Conservation (phyloP, 1,284 basidiomycete species). For the Ganoderma lingzhi region DNA sequence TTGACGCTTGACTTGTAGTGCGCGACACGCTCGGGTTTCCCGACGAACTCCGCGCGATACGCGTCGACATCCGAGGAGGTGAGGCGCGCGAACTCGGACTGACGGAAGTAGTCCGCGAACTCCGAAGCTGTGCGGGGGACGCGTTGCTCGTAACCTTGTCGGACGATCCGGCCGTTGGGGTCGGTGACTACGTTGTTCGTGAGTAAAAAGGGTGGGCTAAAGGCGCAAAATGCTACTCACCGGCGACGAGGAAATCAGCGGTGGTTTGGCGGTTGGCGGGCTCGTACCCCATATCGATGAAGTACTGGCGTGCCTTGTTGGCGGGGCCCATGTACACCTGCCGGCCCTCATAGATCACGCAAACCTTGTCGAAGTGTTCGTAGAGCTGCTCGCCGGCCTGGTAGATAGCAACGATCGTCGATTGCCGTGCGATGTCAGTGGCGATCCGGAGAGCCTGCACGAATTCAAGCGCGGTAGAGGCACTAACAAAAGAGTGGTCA, state of each 20-base stretch:
- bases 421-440: constrained; percentile 57
- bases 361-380: constrained; percentile 68
- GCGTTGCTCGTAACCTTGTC: constrained; percentile 50
- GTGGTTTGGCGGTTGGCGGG: constrained; percentile 63
- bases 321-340: constrained; percentile 71
- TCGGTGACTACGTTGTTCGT: constrained; percentile 52
- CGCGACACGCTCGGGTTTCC: constrained; percentile 38
- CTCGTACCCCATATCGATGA: constrained; percentile 69
- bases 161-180: constrained; percentile 54
- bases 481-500: constrained; percentile 46
- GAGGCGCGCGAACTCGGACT: constrained; percentile 45
- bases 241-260: constrained; percentile 64
- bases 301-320: constrained; percentile 62
- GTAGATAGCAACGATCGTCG: constrained; percentile 68
- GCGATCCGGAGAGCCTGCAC: constrained; percentile 62
- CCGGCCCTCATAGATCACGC: constrained; percentile 67
- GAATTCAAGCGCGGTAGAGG: constrained; percentile 68
- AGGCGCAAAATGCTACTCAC: constrained; percentile 28
- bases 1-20: constrained; percentile 59
- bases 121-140: constrained; percentile 59
- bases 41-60: constrained; percentile 49
- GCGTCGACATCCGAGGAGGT: constrained; percentile 56
- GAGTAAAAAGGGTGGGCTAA: neutral
- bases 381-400: constrained; percentile 63
- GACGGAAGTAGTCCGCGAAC: constrained; percentile 56